Base-by-base conservation (phyloP, 257 asterid species). In the Penstemon barbatus region DNA sequence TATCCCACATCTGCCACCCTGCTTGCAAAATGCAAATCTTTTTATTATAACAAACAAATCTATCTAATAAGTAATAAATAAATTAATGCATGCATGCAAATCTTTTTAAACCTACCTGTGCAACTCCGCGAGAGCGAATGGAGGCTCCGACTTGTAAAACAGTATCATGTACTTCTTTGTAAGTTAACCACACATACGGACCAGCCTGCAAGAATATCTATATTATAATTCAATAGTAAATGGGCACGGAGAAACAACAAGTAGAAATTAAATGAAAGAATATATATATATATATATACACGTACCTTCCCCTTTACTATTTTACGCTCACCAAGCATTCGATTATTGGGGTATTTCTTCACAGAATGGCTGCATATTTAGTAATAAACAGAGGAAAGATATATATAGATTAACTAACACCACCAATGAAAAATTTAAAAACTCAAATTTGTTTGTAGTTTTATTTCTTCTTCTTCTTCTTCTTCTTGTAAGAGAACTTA, bases 271-370 rank as follows among this genome's bases (percentile, higher is more conserved):
- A 69, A 10, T 4, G 13, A 48, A 8, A 38, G 33, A 42, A 45
- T 42, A 70, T n/a, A 38, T 65, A 0, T 19, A 41, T 40, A 45
- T 42, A 70, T n/a, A 38, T 65, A 0, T 19, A 41, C 36, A 38
- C 4, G 12, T 71, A 89, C 96, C 89, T 87, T 82, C 55, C 89
- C 93, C 5, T 80, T 58, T 2, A 72, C 70, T 69, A 84, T 80
- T 77, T 88, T 87, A 39, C 97, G 80, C 83, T 90, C 97, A 37
- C 96, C 97, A 3, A 90, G 89, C 96, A 90, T 90, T 58, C 58
- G 69, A 66, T 88, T 90, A 56, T 63, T 59, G 38, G 90, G 81
- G 73, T 75, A 83, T 25, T 71, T 78, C 80, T 75, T 66, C 72
- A 79, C 87, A 61, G 97, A 88, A 57, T 51, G 78, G 72, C 97